Evolutionary conservation across 257 asterid genomes (phyloP).

Genomic region (Ilex aquifolium): DNA sequence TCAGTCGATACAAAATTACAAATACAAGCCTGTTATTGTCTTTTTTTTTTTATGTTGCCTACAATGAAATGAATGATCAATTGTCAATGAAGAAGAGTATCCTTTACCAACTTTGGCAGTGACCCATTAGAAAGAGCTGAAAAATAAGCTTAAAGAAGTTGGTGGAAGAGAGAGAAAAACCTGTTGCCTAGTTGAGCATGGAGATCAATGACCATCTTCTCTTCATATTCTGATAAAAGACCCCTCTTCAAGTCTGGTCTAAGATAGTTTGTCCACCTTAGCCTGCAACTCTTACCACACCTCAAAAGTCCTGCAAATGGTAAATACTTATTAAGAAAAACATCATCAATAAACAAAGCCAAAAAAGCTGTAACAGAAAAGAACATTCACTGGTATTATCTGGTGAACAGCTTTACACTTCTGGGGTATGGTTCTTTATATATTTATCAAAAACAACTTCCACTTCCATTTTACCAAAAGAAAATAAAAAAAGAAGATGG

Average conservation of each 20-base stretch:
- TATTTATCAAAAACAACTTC: not conserved
- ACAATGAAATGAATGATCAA: no score
- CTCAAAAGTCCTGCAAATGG: slow-evolving; percentile 60
- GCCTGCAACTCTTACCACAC: slow-evolving; percentile 94
- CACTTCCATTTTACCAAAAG: not conserved
- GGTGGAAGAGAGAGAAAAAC: slow-evolving; percentile 16
- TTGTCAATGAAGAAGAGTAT: no score
- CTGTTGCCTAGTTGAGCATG: slow-evolving; percentile 98
- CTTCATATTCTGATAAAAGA: slow-evolving; percentile 77
- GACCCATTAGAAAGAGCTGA: no score
- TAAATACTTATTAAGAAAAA: not conserved
- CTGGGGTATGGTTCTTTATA: not conserved
- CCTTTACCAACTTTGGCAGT: no score
- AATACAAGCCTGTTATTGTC: no score
- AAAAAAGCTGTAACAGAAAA: not conserved
- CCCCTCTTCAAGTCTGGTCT: slow-evolving; percentile 97
- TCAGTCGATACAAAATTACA: no score
- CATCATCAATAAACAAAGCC: not conserved
- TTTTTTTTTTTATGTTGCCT: no score
- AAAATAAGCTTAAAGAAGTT: no score
- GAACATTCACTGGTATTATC: not conserved
- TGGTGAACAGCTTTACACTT: not conserved
- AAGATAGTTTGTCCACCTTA: slow-evolving; percentile 89
- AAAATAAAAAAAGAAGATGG: not conserved
- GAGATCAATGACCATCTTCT: slow-evolving; percentile 91